These are phyloP conservation scores for Haplosporangium sp. DNA, from an alignment of 371 early-diverging fungal genomes.

Conservation along the genomic window DNA sequence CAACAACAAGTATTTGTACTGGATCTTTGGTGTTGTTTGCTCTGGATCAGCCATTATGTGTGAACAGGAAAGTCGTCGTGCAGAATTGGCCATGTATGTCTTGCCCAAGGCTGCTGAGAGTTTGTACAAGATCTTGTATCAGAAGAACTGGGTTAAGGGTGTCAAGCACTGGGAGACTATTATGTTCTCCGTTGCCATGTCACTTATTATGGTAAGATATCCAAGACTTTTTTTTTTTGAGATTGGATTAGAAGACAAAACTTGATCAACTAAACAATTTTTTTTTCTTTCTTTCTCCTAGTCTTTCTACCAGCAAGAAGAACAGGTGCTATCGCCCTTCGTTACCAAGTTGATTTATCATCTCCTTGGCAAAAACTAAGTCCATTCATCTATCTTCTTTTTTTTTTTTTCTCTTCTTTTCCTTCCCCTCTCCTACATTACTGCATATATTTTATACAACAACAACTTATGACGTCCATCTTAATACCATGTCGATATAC, in stretches of 20 bases:
- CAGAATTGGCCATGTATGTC: conserved; percentile 79
- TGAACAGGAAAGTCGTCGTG: conserved; percentile 76
- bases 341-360: conserved; percentile 70
- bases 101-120: conserved; percentile 74
- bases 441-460: neutral
- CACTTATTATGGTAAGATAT: conserved; percentile 67
- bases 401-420: neutral
- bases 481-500: neutral
- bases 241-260: too few relatives aligned
- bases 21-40: conserved; percentile 70
- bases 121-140: conserved; percentile 70
- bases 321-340: conserved; percentile 70
- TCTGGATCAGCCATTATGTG: conserved; percentile 73
- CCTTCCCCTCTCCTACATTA: neutral
- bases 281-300: conserved; percentile 7
- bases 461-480: neutral
- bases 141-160: conserved; percentile 68
- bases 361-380: conserved; percentile 68
- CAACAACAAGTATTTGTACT: conserved; percentile 75
- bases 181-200: conserved; percentile 72
- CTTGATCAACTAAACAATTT: neutral
- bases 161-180: conserved; percentile 71
- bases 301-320: conserved; percentile 76
- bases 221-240: neutral
- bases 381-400: neutral